These are phyloP conservation scores for Cylindrotheca closterium DNA, from an alignment of 108 stramenopile species.

Conservation along the genomic window DNA sequence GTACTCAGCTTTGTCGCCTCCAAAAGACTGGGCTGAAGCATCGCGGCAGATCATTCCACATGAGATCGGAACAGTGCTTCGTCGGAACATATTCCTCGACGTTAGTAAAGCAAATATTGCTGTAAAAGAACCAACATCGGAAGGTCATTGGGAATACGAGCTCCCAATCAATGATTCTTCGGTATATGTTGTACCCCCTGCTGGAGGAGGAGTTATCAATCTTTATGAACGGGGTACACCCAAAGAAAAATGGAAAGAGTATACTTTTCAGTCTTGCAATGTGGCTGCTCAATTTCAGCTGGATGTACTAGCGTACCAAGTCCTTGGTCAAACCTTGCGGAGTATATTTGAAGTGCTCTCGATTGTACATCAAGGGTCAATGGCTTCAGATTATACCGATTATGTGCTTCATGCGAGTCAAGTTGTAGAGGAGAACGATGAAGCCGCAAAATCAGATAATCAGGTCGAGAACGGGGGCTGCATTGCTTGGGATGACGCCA, in stretches of 20 bases:
- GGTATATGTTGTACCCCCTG: conserved; percentile 24
- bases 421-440: conserved; percentile 1
- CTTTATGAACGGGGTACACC: conserved; percentile 31
- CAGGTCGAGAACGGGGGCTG: conserved; percentile 14
- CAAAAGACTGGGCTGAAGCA: conserved; percentile 36
- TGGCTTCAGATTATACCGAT: conserved; percentile 40
- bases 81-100: conserved; percentile 19
- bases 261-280: conserved; percentile 52
- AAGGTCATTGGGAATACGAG: conserved; percentile 12
- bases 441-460: not conserved
- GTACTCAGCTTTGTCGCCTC: conserved; percentile 34
- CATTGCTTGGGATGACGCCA: conserved; percentile 74
- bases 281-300: conserved; percentile 76
- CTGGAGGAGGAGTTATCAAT: conserved; percentile 32
- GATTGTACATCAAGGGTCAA: conserved; percentile 49
- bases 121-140: conserved; percentile 14
- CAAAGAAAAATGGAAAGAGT: conserved; percentile 44
- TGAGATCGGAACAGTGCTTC: conserved; percentile 20
- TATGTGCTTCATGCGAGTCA: conserved; percentile 35
- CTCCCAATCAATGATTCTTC: conserved; percentile 18
- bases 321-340: conserved; percentile 44
- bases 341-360: conserved; percentile 60
- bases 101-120: conserved; percentile 16
- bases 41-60: conserved; percentile 33
- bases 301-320: conserved; percentile 56